These are phyloP conservation scores for Cladosporium sp. DNA, from an alignment of 2,329 filamentous ascomycete genomes.

Conservation along the genomic window DNA sequence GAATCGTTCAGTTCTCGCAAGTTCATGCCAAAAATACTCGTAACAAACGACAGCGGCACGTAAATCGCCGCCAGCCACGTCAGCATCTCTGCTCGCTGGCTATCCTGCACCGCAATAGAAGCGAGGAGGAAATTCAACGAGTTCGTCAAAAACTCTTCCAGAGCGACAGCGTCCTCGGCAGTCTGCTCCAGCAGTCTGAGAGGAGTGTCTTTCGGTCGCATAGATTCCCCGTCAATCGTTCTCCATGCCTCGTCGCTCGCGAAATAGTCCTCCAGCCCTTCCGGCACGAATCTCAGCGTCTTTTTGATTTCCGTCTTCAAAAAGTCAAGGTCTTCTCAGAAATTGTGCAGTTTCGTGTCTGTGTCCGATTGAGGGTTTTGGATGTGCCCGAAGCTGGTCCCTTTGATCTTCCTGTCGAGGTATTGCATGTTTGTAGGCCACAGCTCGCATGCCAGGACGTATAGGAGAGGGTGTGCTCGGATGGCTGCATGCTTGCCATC, in stretches of 20 bases:
- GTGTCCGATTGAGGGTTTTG: slow-evolving; percentile 11
- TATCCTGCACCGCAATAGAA: slow-evolving; percentile 15
- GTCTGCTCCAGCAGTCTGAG: slow-evolving; percentile 1
- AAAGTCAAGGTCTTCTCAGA: slow-evolving; percentile 13
- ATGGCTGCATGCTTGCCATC: neutral
- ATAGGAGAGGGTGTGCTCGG: neutral
- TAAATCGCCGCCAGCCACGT: slow-evolving; percentile 22
- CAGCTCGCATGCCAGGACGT: neutral
- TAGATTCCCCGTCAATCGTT: too few relatives aligned
- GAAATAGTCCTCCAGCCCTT: neutral
- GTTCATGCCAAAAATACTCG: slow-evolving; percentile 25
- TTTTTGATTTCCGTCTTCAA: slow-evolving; percentile 3
- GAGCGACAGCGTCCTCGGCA: slow-evolving; percentile 11
- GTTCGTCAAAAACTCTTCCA: slow-evolving; percentile 22
- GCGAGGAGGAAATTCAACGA: slow-evolving; percentile 23
- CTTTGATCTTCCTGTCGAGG: slow-evolving; percentile 14
- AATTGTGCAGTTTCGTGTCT: slow-evolving; percentile 14
- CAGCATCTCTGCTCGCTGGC: slow-evolving; percentile 14
- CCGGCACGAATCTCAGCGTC: slow-evolving; percentile 7
- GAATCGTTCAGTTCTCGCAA: slow-evolving; percentile 22
- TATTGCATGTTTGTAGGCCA: neutral
- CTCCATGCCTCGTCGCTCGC: neutral
- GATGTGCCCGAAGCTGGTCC: slow-evolving; percentile 15
- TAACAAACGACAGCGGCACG: slow-evolving; percentile 22
- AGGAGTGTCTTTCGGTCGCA: neutral